phyloP scores from a whole-genome alignment of 345 rosid genomes.

The Eucalyptus microcorys region DNA sequence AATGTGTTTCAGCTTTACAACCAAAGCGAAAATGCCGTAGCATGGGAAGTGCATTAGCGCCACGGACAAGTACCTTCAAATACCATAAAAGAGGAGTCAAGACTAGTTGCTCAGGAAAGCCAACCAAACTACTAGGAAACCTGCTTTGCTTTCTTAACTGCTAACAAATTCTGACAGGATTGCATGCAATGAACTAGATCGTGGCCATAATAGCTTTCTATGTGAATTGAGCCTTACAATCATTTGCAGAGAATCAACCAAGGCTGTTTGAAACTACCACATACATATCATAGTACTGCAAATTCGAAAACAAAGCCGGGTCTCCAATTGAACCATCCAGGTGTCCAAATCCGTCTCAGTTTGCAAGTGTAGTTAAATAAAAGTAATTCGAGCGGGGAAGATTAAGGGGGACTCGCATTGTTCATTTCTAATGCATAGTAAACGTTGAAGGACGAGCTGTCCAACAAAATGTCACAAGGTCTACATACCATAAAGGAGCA shows the following conservation, averaged over 20 bases:
- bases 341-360: neutral
- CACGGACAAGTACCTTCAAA: constrained; percentile 69
- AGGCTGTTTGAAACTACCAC: neutral
- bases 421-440: neutral
- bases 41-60: constrained; percentile 89
- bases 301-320: neutral
- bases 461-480: neutral
- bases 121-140: neutral
- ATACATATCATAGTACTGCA: neutral
- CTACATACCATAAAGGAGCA: constrained; percentile 75
- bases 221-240: neutral
- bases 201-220: neutral
- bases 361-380: neutral
- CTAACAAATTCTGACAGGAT: neutral
- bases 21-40: constrained; percentile 50
- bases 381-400: neutral
- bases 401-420: neutral
- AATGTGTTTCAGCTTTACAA: constrained; percentile 60
- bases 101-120: neutral
- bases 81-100: neutral
- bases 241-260: neutral
- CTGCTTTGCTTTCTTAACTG: neutral
- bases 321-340: neutral
- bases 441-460: neutral
- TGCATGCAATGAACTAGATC: neutral